Evolutionary conservation across 345 rosid genomes (phyloP).

Genomic region (Rubroshorea leprosula): DNA sequence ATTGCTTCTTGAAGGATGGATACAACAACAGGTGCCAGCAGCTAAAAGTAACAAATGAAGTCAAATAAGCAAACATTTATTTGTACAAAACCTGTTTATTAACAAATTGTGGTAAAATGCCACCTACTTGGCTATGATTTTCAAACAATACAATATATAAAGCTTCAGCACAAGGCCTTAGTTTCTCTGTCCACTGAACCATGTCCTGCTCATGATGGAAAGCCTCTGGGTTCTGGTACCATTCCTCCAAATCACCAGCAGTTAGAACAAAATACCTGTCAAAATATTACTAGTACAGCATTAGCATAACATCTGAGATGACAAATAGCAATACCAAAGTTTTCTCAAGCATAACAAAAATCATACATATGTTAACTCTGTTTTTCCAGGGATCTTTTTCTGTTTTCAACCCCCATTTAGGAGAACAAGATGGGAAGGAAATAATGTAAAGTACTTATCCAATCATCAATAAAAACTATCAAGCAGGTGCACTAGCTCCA

Average conservation of each 20-base stretch:
- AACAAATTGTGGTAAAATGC: constrained; percentile 17
- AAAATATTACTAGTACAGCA: constrained; percentile 19
- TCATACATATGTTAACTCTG: background rate
- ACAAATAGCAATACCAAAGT: background rate
- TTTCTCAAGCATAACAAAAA: constrained; percentile 4
- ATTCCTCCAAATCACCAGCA: constrained; percentile 80
- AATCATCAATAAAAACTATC: too few species aligned
- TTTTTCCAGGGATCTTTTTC: too few species aligned
- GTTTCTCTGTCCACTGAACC: constrained; percentile 94
- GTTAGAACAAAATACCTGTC: constrained; percentile 92
- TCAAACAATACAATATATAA: constrained; percentile 94
- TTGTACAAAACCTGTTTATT: constrained; percentile 6
- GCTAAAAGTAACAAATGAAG: constrained; percentile 35
- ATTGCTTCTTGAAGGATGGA: constrained; percentile 95
- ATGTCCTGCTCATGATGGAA: constrained; percentile 36
- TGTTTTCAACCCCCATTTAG: too few species aligned
- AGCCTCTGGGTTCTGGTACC: constrained; percentile 89
- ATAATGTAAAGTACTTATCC: too few species aligned
- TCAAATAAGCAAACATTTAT: constrained; percentile 18
- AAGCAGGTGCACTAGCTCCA: too few species aligned
- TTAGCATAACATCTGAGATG: constrained; percentile 18
- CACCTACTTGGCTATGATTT: constrained; percentile 88
- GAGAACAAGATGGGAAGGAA: too few species aligned
- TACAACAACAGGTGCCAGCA: constrained; percentile 87
- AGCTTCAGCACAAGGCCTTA: constrained; percentile 98